Evolutionary conservation across 1,284 basidiomycete species (phyloP).

Genomic region (Cystobasidium slooffiae): DNA sequence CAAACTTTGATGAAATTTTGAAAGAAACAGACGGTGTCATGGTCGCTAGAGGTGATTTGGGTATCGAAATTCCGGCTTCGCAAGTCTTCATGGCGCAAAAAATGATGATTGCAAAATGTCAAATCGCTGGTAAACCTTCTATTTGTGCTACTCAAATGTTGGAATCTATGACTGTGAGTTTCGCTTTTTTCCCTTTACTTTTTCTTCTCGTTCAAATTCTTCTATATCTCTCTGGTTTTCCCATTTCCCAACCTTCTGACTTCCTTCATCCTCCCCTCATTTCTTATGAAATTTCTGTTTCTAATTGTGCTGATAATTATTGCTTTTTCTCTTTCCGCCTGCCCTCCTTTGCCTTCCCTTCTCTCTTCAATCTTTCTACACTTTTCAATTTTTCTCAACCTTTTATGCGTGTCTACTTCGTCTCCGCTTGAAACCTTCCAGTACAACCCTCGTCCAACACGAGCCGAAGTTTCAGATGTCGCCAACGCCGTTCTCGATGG

Average conservation of each 20-base stretch:
- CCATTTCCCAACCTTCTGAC: not conserved
- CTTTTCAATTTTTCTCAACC: too few relatives aligned
- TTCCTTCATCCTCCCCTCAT: too few relatives aligned
- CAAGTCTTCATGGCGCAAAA: constrained; percentile 98
- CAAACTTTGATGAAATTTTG: constrained; percentile 96
- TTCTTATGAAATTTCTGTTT: not conserved
- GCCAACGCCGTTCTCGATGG: constrained; percentile 97
- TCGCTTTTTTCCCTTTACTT: too few relatives aligned
- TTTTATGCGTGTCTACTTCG: too few relatives aligned
- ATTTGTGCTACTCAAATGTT: constrained; percentile 99
- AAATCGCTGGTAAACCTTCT: constrained; percentile 93
- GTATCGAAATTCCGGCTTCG: constrained; percentile 96
- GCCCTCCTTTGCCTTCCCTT: not conserved
- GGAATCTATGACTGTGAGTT: constrained; percentile 91
- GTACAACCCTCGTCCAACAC: constrained; percentile 94
- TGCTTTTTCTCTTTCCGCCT: not conserved
- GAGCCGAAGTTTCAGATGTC: constrained; percentile 95
- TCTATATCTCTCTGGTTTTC: not conserved
- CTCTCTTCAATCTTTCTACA: not conserved
- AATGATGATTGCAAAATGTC: constrained; percentile 99
- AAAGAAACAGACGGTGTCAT: constrained; percentile 93
- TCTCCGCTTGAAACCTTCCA: constrained; percentile 3
- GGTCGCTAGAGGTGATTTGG: constrained; percentile 97
- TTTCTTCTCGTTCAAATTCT: too few relatives aligned
- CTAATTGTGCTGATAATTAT: not conserved